Base-by-base conservation (phyloP, 1,284 basidiomycete genomes). In the Cryptococcus sp. region DNA sequence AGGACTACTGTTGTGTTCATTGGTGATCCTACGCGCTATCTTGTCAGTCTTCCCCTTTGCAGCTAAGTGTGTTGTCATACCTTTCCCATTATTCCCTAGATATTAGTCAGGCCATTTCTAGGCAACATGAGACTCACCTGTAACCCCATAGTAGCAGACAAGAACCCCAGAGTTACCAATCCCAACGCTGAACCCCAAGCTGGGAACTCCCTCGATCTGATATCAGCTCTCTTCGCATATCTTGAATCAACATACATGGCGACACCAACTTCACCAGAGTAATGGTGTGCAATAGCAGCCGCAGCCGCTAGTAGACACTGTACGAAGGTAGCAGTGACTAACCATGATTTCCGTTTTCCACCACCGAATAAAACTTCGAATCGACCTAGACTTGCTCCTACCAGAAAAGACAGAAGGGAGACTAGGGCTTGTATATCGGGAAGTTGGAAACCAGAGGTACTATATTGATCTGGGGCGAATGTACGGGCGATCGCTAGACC, bases 11-110 rank as follows among this genome's bases (percentile, higher is more conserved):
- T 62, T 43, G 50, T 16, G 86, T 89, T 41, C 72, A 90, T 88
- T 58, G 87, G 84, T 11, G 84, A 85, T 59, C 85, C 88, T 50
- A 89, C 70, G 36, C 74, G 69, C 67, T 69, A 46, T 28, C 32
- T 41, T 31, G 45, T 46, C n/a, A 48, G 47, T 34, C 23, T 22
- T 19, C 7, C 5, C 7, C 19, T 23, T 43, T 13, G 14, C 37
- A 40, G n/a, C 23, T 21, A 4, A 49, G 48, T 39, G 51, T n/a
- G 45, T 24, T 1, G 31, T 59, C 56, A 50, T 37, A 67, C 69
- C 76, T 91, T 91, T 51, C 84, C 87, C 72, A 89, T 80, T 65
- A 91, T 86, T n/a, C 87, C 88, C 72, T 90, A 85, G 4, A 40
- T 39, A n/a, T n/a, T n/a, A 23, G 41, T 43, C 41, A 43, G 41